A percentile compares a stretch with the other conserved stretches of the same genome.
Evolutionary conservation across 331 rosid species (phyloP).

Genomic region (Spiraea crenata): DNA sequence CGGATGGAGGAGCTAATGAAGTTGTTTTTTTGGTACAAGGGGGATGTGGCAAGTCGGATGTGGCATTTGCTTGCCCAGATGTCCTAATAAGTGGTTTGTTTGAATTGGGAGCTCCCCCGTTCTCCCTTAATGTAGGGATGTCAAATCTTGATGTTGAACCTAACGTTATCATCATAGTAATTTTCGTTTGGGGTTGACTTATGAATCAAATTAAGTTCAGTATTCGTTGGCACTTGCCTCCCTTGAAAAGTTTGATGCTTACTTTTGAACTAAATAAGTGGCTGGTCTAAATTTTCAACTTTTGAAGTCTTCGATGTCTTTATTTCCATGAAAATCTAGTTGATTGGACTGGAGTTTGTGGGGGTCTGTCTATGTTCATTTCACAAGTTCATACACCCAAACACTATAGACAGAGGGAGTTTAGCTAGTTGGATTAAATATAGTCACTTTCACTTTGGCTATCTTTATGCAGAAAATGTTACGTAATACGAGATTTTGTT

Average conservation of each 20-base stretch:
- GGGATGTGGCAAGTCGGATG: background rate
- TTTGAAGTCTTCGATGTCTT: background rate
- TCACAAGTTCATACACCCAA: background rate
- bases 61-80: no score
- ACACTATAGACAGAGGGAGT: conserved; percentile 1
- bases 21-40: background rate
- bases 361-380: background rate
- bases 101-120: background rate
- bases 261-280: background rate
- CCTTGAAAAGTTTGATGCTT: background rate
- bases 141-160: background rate
- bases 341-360: background rate
- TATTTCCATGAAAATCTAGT: background rate
- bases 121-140: background rate
- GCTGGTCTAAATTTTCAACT: no score
- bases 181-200: background rate
- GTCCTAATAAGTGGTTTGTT: background rate
- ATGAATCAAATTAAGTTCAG: no score
- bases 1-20: background rate
- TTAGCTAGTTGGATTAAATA: background rate
- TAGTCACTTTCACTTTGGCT: background rate
- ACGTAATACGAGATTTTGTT: no score
- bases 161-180: background rate
- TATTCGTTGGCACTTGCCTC: no score
- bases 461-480: no score